Evolutionary conservation across 345 rosid genomes (phyloP).

Genomic region (Pseudoturritis turrita): DNA sequence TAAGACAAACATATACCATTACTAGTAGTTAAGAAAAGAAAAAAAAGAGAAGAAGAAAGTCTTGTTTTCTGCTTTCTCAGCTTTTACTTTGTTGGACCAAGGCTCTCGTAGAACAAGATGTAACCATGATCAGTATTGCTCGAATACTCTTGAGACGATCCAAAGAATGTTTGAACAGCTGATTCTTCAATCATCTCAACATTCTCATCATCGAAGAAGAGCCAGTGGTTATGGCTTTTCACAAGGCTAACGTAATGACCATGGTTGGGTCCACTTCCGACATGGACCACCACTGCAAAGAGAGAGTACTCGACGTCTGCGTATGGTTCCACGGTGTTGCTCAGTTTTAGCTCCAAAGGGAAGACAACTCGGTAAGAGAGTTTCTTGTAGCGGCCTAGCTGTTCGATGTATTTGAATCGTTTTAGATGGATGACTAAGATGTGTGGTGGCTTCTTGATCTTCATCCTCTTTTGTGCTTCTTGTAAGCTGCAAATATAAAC

Average conservation of each 20-base stretch:
- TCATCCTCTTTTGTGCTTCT: constrained; percentile 99
- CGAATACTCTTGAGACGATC: constrained; percentile 94
- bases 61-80: background rate
- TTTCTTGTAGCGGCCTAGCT: constrained; percentile 93
- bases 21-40: constrained; percentile 8
- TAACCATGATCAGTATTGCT: constrained; percentile 98
- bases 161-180: constrained; percentile 95
- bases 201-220: constrained; percentile 93
- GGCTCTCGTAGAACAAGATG: constrained; percentile 94
- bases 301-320: constrained; percentile 88
- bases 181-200: constrained; percentile 99
- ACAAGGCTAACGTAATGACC: constrained; percentile 97
- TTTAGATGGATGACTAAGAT: constrained; percentile 89
- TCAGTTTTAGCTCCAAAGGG: constrained; percentile 91
- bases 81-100: constrained; percentile 43
- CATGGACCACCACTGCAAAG: constrained; percentile 96
- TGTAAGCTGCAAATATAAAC: constrained; percentile 51
- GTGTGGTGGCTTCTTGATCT: constrained; percentile 96
- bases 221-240: constrained; percentile 99
- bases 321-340: constrained; percentile 80
- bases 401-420: constrained; percentile 96
- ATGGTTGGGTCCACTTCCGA: constrained; percentile 97
- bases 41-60: background rate
- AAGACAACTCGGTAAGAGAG: constrained; percentile 91
- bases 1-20: constrained; percentile 26